Evolutionary conservation across 2,329 filamentous ascomycete genomes (phyloP).

Genomic region (Aureobasidium zeae): DNA sequence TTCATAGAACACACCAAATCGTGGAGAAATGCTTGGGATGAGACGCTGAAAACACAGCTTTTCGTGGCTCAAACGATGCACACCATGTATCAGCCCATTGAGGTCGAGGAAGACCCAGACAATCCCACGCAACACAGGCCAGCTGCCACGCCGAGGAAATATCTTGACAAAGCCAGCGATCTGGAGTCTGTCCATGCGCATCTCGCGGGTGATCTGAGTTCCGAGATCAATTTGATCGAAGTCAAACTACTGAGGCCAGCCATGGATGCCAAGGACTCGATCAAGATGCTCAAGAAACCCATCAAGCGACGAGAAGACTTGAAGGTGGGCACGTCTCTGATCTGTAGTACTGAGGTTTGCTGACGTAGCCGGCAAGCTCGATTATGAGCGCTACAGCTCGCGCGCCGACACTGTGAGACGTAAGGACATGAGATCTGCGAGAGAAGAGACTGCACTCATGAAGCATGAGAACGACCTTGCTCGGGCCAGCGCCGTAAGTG

Average conservation of each 20-base stretch:
- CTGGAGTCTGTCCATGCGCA: slow-evolving; percentile 61
- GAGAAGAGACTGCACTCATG: slow-evolving; percentile 60
- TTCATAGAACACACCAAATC: slow-evolving; percentile 65
- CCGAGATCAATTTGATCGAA: slow-evolving; percentile 64
- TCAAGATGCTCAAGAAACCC: slow-evolving; percentile 67
- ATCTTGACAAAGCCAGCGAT: slow-evolving; percentile 54
- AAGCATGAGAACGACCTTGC: slow-evolving; percentile 65
- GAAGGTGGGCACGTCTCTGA: slow-evolving; percentile 5
- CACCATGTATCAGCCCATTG: slow-evolving; percentile 65
- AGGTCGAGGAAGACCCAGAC: slow-evolving; percentile 53
- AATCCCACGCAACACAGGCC: slow-evolving; percentile 42
- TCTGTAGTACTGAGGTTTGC: slow-evolving; percentile 24
- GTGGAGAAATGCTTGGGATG: slow-evolving; percentile 72
- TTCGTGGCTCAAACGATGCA: slow-evolving; percentile 60
- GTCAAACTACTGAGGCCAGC: slow-evolving; percentile 60
- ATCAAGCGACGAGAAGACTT: slow-evolving; percentile 74
- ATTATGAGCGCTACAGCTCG: slow-evolving; percentile 69
- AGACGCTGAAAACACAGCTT: slow-evolving; percentile 48
- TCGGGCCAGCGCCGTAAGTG: slow-evolving; percentile 52
- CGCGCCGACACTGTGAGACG: slow-evolving; percentile 59
- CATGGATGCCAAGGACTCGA: slow-evolving; percentile 56
- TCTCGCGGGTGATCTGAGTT: slow-evolving; percentile 59
- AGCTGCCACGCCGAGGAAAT: slow-evolving; percentile 51
- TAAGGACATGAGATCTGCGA: slow-evolving; percentile 60
- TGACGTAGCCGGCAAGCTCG: slow-evolving; percentile 47